phyloP scores from a whole-genome alignment of 2,329 filamentous ascomycete species.

The Ceratocystis diversiconidia region DNA sequence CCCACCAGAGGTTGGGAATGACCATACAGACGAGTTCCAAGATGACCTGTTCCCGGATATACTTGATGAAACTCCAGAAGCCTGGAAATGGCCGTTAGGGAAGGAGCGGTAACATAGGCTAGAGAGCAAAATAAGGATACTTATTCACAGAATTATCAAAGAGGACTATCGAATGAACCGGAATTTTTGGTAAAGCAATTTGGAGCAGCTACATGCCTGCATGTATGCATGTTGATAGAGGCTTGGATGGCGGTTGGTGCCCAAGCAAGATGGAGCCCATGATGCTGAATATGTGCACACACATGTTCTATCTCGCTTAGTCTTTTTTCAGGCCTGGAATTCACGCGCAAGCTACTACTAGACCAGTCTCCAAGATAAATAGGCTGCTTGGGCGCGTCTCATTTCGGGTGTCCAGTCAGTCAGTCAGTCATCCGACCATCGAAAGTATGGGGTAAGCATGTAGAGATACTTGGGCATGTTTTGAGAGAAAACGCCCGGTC shows the following conservation, averaged over 20 bases:
- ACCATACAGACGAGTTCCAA: background rate
- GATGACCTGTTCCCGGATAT: background rate
- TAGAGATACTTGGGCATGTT: background rate
- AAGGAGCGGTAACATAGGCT: background rate
- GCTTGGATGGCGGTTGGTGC: background rate
- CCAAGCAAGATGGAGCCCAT: background rate
- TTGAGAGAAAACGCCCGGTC: too few species aligned
- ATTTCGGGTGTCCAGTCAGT: too few species aligned
- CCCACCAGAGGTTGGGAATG: background rate
- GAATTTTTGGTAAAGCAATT: background rate
- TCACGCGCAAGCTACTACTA: too few species aligned
- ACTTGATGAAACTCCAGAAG: background rate
- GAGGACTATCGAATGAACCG: too few species aligned
- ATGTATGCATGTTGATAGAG: background rate
- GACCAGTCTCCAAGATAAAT: too few species aligned
- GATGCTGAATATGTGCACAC: background rate
- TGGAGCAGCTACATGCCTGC: background rate
- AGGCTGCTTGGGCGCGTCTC: too few species aligned
- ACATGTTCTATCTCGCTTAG: too few species aligned
- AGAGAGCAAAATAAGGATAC: background rate
- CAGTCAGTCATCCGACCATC: background rate
- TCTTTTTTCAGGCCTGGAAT: too few species aligned
- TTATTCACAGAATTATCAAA: background rate
- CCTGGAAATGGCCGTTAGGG: background rate
- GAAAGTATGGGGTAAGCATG: background rate